Evolutionary conservation across 345 rosid genomes (phyloP).

Genomic region (Sisymbrium altissimum): DNA sequence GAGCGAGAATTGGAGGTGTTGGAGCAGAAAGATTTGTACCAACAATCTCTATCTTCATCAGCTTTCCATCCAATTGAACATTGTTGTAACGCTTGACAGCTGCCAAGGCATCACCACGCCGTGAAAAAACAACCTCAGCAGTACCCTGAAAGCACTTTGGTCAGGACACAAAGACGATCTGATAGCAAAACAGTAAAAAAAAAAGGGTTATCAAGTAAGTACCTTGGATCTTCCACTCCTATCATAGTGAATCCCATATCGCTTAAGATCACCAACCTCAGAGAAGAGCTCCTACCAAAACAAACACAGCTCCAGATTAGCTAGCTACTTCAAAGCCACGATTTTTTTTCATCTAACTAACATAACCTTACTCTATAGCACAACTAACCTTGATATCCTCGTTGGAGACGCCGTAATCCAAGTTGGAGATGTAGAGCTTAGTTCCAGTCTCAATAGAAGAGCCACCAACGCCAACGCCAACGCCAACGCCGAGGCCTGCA

Average conservation of each 20-base stretch:
- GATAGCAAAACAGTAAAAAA: conserved; percentile 8
- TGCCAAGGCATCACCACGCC: conserved; percentile 51
- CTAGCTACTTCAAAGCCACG: neutral
- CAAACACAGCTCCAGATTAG: neutral
- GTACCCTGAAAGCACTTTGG: conserved; percentile 47
- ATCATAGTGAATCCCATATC: conserved; percentile 60
- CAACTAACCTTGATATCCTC: conserved; percentile 64
- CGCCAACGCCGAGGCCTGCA: conserved; percentile 18
- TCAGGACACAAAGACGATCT: conserved; percentile 6
- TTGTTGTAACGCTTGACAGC: conserved; percentile 67
- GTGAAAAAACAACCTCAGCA: conserved; percentile 59
- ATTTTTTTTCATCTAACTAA: neutral
- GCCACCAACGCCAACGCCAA: conserved; percentile 10
- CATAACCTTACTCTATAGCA: neutral
- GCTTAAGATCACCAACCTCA: conserved; percentile 69
- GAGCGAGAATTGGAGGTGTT: conserved; percentile 29
- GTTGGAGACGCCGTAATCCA: conserved; percentile 65
- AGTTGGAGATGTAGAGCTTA: conserved; percentile 63
- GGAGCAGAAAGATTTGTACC: conserved; percentile 46
- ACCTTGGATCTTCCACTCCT: conserved; percentile 81
- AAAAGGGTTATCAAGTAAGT: too few species aligned
- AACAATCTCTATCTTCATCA: conserved; percentile 63
- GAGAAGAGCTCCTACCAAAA: conserved; percentile 59
- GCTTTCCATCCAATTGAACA: conserved; percentile 72
- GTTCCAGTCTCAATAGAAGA: conserved; percentile 58